Evolutionary conservation across 345 rosid genomes (phyloP).

Genomic region (Gossypioides kirkii): DNA sequence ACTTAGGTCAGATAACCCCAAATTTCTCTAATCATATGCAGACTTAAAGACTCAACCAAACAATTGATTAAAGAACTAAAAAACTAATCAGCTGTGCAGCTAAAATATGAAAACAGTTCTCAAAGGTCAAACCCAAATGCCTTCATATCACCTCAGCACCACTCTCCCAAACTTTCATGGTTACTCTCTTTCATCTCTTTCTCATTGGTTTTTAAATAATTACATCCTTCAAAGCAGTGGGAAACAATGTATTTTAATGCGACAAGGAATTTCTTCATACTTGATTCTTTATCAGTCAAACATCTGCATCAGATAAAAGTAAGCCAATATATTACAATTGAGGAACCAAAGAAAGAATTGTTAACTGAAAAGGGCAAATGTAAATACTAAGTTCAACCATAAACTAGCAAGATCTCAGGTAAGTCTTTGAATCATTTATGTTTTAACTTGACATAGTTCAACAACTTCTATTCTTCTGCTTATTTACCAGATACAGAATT

Average conservation of each 20-base stretch:
- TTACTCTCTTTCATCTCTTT: constrained; percentile 18
- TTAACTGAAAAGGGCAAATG: not conserved
- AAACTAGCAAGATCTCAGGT: not conserved
- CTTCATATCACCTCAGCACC: constrained; percentile 15
- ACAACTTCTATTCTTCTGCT: not conserved
- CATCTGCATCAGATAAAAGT: constrained; percentile 29
- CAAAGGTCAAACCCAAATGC: constrained; percentile 5
- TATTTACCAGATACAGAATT: not conserved
- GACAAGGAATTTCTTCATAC: constrained; percentile 5
- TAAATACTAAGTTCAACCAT: not conserved
- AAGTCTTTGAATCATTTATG: not conserved
- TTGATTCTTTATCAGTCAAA: constrained; percentile 20
- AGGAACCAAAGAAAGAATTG: not conserved
- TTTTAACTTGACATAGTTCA: not conserved
- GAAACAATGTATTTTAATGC: constrained; percentile 3
- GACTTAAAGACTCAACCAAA: not conserved
- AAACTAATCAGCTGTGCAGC: constrained; percentile 5
- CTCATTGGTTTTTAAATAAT: constrained; percentile 7
- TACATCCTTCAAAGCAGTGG: constrained; percentile 14
- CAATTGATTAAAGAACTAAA: constrained; percentile 3
- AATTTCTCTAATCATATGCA: too few species aligned
- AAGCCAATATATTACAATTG: not conserved
- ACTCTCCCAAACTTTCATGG: constrained; percentile 4
- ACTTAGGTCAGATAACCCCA: too few species aligned
- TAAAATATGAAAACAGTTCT: not conserved